These are phyloP conservation scores for Bipolaris oryzae DNA, from an alignment of 2,329 filamentous ascomycete species.

Conservation along the genomic window DNA sequence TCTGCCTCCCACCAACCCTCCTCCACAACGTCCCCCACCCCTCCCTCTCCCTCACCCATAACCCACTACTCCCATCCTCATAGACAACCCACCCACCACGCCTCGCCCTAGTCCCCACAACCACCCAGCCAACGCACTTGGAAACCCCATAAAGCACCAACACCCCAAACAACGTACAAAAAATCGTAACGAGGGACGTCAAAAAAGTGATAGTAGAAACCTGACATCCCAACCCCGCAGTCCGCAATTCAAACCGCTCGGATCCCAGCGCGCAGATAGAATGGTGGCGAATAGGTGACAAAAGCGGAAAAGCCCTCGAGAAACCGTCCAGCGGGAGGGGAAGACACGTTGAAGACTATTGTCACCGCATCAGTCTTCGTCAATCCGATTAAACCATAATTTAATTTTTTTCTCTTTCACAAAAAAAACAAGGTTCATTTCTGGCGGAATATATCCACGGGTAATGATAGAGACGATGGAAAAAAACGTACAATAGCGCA, in stretches of 20 bases:
- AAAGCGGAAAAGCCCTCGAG: conserved; percentile 46
- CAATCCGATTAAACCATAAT: too few relatives aligned
- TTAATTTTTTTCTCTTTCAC: too few relatives aligned
- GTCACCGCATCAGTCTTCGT: too few relatives aligned
- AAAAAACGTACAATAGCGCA: conserved; percentile 49
- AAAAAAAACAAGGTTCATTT: too few relatives aligned
- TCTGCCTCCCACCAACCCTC: conserved; percentile 25
- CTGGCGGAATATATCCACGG: too few relatives aligned
- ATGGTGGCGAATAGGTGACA: conserved; percentile 48
- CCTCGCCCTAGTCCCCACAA: conserved; percentile 19
- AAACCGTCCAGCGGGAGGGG: conserved; percentile 49
- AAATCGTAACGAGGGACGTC: conserved; percentile 51
- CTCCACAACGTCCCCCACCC: conserved; percentile 41
- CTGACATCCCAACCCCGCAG: conserved; percentile 52
- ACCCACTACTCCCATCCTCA: conserved; percentile 34
- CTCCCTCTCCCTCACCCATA: conserved; percentile 41
- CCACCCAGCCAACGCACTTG: conserved; percentile 22
- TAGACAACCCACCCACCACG: conserved; percentile 38
- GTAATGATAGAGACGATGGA: background rate
- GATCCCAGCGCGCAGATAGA: conserved; percentile 45
- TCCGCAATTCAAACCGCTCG: conserved; percentile 55
- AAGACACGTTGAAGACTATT: conserved; percentile 52
- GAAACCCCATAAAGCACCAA: conserved; percentile 42
- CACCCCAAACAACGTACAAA: conserved; percentile 50
- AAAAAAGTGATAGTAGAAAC: conserved; percentile 56